Evolutionary conservation across 768 basidiomycete genomes (phyloP), one percentile per base, ranked within the genome.

Genomic region (Gelatoporia subvermispora): DNA sequence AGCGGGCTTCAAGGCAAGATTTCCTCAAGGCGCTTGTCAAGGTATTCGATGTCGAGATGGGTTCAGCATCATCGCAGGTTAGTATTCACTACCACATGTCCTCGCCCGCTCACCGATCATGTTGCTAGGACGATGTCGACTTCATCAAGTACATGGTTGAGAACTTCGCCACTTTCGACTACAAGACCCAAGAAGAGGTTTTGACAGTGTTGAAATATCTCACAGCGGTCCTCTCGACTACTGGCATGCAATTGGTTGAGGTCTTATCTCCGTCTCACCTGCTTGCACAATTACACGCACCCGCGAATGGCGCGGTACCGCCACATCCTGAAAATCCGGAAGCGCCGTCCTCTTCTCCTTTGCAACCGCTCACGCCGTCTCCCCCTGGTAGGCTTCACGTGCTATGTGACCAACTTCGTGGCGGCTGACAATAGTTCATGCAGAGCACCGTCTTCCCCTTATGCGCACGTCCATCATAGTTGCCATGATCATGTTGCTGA

Each of bases 131-230:
- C 52, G 89, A 96, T 58, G 74, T 94, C 45, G 81, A 86, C 42
- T 92, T 97, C 61, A 77, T 77, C 3, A 84, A 93, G 47, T 99
- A 93, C 68, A 88, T 97, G 81, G 85, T 91, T 0, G 96, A 98
- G 63, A 97, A 97, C 60, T 85, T 98, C 49, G 78, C 93, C 1
- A 72, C 85, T 0, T 81, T 99, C 51, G 93, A 98, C 28, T 98
- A 94, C 73, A 97, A 93, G 71, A 90, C 91, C 0, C 85, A 88
- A 58, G 96, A 99, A 65, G 96, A 98, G 67, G 84, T 86, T 4
- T 70, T 97, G 45, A 83, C 87, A 4, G 84, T 97, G 20, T 79
- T 96, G 61, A 88, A 86, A 51, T 76, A 78, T 47, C 73, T 94
- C 48, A 92, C 89, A 8, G 69, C 77, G 16, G 75, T 86, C 20